Percentiles rank a stretch among this genome's conserved stretches.
Evolutionary conservation across 495 filamentous ascomycete species (phyloP).

Genomic region (Penicillium bovifimosum): DNA sequence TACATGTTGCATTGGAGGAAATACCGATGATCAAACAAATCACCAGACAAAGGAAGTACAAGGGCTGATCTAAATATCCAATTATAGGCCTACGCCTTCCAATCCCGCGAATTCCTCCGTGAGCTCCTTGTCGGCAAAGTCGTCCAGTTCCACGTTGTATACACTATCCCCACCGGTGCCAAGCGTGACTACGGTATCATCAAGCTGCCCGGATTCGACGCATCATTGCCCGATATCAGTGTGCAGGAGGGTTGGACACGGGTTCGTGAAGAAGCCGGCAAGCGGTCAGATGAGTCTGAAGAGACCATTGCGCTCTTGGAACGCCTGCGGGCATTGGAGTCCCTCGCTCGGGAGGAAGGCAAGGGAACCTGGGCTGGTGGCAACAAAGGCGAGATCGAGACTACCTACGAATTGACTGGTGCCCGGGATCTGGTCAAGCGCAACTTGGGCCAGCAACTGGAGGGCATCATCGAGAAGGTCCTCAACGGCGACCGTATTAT

Average conservation of each 20-base stretch:
- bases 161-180: conserved; percentile 71
- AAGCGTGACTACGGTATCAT: conserved; percentile 85
- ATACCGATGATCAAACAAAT: not conserved
- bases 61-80: conserved; percentile 1
- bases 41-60: not conserved
- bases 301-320: conserved; percentile 65
- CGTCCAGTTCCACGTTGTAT: conserved; percentile 74
- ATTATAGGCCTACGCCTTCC: conserved; percentile 69
- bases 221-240: conserved; percentile 68
- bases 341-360: conserved; percentile 66
- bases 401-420: conserved; percentile 69
- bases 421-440: conserved; percentile 65
- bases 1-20: not conserved
- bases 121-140: conserved; percentile 78
- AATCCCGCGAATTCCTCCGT: conserved; percentile 87
- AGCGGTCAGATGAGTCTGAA: conserved; percentile 74
- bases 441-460: conserved; percentile 70
- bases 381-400: conserved; percentile 60
- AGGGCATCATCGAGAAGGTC: conserved; percentile 82
- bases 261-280: conserved; percentile 84
- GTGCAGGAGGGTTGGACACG: conserved; percentile 86
- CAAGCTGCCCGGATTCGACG: conserved; percentile 62
- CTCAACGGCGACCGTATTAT: conserved; percentile 85
- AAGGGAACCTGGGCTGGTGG: conserved; percentile 70
- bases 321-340: conserved; percentile 69